Evolutionary conservation across 1,139 yeast species (phyloP), one percentile per base, ranked within the genome.

Genomic region (Nakaseomyces bracarensis): DNA sequence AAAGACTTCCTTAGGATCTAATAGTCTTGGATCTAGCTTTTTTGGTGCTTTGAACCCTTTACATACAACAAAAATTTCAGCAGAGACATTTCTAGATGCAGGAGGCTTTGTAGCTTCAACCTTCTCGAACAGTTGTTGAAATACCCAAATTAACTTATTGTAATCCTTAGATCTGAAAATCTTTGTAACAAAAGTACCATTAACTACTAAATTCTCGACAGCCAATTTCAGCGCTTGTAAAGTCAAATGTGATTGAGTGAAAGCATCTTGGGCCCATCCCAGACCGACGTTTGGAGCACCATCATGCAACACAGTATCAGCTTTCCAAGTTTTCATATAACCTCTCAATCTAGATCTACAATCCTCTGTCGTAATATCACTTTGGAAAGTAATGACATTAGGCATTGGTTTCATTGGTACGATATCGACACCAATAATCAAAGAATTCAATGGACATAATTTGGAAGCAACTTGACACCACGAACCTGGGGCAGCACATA

Each of bases 281-380:
- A 89, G 73, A 80, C 98, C 98, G 53, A 91, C 98, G 60, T 91
- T 93, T 21, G 99, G 99, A 21, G 99, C 99, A 79, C 99, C 99
- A 74, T 91, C 99, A 67, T 91, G 98, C 60, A 93, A 69, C 19
- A 91, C 97, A 0, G 96, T 85, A 60, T 93, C 97, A 1, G 98
- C 99, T 59, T 93, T 91, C 96, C 97, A 91, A 1, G 98, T 89
- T 65, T 91, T 91, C 83, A 93, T 81, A 61, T 89, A 91, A 28
- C 96, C 96, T 60, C 97, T 76, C 51, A 91, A 72, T 62, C 77
- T 86, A 36, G 96, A 84, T 54, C 96, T 75, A 71, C 99, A 91
- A 66, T 91, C 97, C 58, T 91, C 98, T 5, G 98, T 89, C 3
- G 98, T 93, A 59, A 91, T 91, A 69, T 91, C 99, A 30, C 95